Evolutionary conservation across 768 basidiomycete genomes (phyloP).

Genomic region (Mycena kentingensis): DNA sequence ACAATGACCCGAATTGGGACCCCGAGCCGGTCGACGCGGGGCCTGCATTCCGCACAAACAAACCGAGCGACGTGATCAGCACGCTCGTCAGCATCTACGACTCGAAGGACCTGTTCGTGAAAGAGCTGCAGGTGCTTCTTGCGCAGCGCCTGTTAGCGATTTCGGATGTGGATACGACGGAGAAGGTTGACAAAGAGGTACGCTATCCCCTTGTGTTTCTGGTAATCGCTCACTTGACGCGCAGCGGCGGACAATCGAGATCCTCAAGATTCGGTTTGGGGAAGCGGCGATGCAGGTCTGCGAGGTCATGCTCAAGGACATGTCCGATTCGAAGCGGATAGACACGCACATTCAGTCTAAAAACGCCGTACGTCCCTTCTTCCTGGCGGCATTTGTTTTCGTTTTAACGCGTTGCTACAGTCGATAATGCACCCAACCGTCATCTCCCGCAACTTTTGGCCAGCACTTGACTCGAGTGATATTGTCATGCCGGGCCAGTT

Average conservation of each 20-base stretch:
- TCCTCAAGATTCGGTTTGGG: conserved; percentile 94
- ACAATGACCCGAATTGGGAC: conserved; percentile 89
- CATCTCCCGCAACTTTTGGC: conserved; percentile 96
- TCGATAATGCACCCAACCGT: conserved; percentile 83
- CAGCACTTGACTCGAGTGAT: conserved; percentile 70
- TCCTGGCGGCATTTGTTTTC: not conserved
- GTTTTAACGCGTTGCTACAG: conserved; percentile 35
- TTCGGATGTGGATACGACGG: conserved; percentile 70
- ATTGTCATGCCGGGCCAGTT: conserved; percentile 87
- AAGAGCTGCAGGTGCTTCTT: conserved; percentile 89
- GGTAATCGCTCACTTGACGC: conserved; percentile 7
- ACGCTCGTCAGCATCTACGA: conserved; percentile 98
- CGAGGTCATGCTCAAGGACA: conserved; percentile 97
- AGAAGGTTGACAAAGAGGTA: conserved; percentile 75
- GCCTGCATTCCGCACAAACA: conserved; percentile 90
- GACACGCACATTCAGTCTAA: conserved; percentile 87
- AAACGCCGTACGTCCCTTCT: conserved; percentile 49
- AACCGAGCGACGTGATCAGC: conserved; percentile 91
- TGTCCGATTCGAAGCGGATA: conserved; percentile 90
- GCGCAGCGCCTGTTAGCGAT: conserved; percentile 84
- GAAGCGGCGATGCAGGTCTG: conserved; percentile 91
- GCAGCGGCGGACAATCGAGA: conserved; percentile 90
- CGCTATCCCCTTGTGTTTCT: not conserved
- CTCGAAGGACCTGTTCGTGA: conserved; percentile 94
- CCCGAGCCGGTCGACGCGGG: conserved; percentile 97